Conservation (phyloP, 1,139 yeast species). For the Wickerhamomyces sp. region DNA sequence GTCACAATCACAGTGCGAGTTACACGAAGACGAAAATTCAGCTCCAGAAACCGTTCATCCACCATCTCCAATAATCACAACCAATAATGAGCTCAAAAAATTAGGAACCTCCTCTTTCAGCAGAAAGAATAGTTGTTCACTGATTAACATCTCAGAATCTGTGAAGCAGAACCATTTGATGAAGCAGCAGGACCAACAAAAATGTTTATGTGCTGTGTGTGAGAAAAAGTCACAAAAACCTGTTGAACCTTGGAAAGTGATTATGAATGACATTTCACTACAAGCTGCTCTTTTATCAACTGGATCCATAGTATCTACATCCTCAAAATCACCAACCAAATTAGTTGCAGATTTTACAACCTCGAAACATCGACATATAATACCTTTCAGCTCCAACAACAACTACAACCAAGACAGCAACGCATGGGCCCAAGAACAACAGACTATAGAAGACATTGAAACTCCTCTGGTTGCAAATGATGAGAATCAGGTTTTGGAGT, state of each 20-base stretch:
- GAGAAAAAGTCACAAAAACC: constrained; percentile 5
- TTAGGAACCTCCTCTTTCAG: constrained; percentile 1
- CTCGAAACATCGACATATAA: constrained; percentile 19
- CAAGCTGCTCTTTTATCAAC: constrained; percentile 48
- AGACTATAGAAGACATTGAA: constrained; percentile 3
- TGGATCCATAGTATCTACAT: constrained; percentile 28
- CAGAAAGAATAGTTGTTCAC: not conserved
- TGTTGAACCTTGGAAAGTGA: constrained; percentile 33
- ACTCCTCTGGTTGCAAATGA: constrained; percentile 14
- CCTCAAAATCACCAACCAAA: constrained; percentile 24
- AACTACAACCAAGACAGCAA: no score
- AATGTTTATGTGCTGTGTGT: constrained; percentile 1
- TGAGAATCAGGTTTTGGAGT: constrained; percentile 21
- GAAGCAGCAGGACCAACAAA: no score
- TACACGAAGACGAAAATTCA: no score
- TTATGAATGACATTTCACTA: constrained; percentile 42
- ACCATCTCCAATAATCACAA: no score
- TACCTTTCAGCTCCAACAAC: no score
- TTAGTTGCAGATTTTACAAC: constrained; percentile 31
- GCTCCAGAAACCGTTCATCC: no score
- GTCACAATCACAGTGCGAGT: no score
- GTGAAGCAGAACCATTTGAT: no score
- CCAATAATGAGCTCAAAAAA: no score
- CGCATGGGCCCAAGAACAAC: no score
- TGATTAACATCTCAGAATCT: not conserved